These are phyloP conservation scores for Coemansia sp. DNA, from an alignment of 192 early-diverging fungal genomes.

Conservation along the genomic window DNA sequence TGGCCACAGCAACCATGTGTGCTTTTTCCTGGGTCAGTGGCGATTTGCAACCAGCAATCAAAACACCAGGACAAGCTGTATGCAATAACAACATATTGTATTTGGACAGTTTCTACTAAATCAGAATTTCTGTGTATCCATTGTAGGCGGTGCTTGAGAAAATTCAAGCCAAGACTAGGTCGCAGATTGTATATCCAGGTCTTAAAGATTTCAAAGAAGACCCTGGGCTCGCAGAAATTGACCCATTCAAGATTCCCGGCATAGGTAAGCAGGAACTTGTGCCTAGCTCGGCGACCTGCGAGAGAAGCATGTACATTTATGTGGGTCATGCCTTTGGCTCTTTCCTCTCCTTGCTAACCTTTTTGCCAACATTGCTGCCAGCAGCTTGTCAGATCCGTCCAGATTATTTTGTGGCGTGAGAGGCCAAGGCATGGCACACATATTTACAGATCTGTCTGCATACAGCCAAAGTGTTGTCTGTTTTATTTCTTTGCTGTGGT, in stretches of 20 bases:
- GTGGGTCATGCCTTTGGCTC: too few species aligned
- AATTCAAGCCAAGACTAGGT: slow-evolving; percentile 71
- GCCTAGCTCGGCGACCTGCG: background rate
- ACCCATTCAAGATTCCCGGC: slow-evolving; percentile 87
- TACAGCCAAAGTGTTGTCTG: background rate
- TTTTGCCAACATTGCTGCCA: background rate
- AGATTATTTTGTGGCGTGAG: slow-evolving; percentile 6
- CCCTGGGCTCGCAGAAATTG: slow-evolving; percentile 53
- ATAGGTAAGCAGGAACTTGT: slow-evolving; percentile 47
- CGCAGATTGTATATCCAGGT: slow-evolving; percentile 80
- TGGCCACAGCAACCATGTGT: background rate
- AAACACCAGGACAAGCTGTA: background rate
- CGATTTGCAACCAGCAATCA: background rate
- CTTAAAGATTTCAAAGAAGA: slow-evolving; percentile 66
- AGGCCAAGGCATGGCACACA: slow-evolving; percentile 8
- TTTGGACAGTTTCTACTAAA: slow-evolving; percentile 1
- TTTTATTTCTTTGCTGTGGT: background rate
- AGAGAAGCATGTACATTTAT: too few species aligned
- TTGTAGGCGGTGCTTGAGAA: slow-evolving; percentile 78
- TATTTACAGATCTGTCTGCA: slow-evolving; percentile 8
- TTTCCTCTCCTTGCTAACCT: too few species aligned
- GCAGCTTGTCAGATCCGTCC: background rate
- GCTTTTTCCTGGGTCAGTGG: background rate
- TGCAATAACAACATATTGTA: background rate
- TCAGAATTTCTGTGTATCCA: background rate